Base-by-base conservation (phyloP, 805 yeast genomes). In the Candida pini region DNA sequence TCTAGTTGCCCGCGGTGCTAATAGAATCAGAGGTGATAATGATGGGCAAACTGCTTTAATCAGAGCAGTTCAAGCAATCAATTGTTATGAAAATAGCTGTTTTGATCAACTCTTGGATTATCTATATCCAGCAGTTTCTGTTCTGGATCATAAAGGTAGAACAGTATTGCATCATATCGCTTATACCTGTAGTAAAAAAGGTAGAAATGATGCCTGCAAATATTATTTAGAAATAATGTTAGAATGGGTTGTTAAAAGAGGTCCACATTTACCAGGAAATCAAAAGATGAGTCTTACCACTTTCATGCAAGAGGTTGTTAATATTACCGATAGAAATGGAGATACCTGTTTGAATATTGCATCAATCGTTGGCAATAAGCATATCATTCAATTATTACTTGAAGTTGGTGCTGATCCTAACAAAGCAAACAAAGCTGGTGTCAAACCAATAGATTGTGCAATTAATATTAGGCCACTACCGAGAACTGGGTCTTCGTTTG, bases 291-390 rank as follows among this genome's bases (percentile, higher is more conserved):
- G 74, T 26, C 62, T 83, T 18, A 70, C 73, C 9, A 65, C 71
- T 51, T 76, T 81, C 44, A 78, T 81, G 64, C 64, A 72, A 13
- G 75, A 78, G 31, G 73, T 92, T 47, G 80, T 90, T 34, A 90
- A 92, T 54, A 82, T 83, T n/a, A 85, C 81, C 43, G 98, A 92
- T 61, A 67, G 77, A 35, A 89, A 89, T 50, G 98, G 98, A 18
- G 96, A 92, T 55, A 92, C 98, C 0, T 89, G 96, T 31, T 66
- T 92, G 40, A 95, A 89, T 53, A 84, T 92, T 36, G 94, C 95
- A 1, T 92, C 97, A 0, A 73, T 94, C 48, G 75, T 92, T 18
- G 95, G 95, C 7, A 83, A 85, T 54, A 75, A 78, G 30, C 78
- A 82, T 29, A 73, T 92, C 36, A 89, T 83, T 8, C 86, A 83